Conservation (phyloP, 148 eudicot species). For the Vaccinium corymbosum region DNA sequence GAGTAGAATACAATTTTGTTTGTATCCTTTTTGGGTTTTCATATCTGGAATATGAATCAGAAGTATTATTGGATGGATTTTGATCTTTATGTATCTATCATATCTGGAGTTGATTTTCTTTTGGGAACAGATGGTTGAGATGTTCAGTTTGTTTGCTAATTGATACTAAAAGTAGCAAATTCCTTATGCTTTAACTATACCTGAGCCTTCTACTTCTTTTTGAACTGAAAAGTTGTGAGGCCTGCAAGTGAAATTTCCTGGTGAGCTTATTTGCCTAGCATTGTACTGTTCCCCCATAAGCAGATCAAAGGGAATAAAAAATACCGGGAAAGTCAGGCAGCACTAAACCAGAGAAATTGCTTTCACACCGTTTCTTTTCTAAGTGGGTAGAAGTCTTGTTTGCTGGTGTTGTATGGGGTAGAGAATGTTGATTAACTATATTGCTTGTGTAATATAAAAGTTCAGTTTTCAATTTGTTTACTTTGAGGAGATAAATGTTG, state of each 20-base stretch:
- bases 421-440: not conserved
- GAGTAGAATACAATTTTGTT: not conserved
- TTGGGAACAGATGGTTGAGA: not conserved
- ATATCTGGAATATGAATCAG: not conserved
- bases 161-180: not conserved
- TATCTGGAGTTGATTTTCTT: not conserved
- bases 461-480: not conserved
- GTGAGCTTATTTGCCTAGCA: not conserved
- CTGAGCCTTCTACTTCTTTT: not conserved
- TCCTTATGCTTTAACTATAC: not conserved
- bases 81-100: not conserved
- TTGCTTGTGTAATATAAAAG: not conserved
- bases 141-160: not conserved
- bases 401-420: not conserved
- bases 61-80: not conserved
- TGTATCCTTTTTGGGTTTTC: not conserved
- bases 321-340: not conserved
- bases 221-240: not conserved
- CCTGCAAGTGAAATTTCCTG: not conserved
- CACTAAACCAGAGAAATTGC: not conserved
- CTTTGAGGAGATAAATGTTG: not conserved
- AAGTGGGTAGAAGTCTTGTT: constrained; percentile 4
- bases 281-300: not conserved
- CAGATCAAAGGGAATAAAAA: not conserved
- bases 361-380: not conserved